phyloP scores from a whole-genome alignment of 129 eudicot species.

The Erigeron canadensis region DNA sequence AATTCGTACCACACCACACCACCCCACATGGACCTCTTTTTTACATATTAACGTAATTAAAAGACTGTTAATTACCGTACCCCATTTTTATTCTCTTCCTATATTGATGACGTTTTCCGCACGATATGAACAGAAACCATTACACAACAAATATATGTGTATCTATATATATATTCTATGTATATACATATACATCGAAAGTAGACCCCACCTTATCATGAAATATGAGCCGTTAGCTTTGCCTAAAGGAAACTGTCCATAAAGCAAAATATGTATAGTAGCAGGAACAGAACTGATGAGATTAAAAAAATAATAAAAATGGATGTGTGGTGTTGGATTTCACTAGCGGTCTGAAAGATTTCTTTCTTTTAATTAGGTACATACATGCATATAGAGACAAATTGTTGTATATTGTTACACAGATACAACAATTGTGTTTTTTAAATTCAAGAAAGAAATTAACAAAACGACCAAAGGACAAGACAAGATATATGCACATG shows the following conservation, averaged over 20 bases:
- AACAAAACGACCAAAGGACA: too few relatives aligned
- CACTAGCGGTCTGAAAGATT: slow-evolving; percentile 16
- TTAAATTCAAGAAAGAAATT: too few relatives aligned
- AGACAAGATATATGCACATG: too few relatives aligned
- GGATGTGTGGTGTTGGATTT: slow-evolving; percentile 26
- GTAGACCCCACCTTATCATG: slow-evolving; percentile 21
- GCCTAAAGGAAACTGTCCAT: not conserved
- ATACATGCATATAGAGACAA: not conserved
- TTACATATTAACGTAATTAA: slow-evolving; percentile 18
- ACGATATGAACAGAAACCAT: slow-evolving; percentile 31
- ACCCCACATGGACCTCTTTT: not conserved
- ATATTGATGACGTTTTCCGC: slow-evolving; percentile 20
- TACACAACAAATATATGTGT: not conserved
- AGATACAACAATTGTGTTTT: too few relatives aligned
- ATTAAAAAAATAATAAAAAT: not conserved
- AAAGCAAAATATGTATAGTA: too few relatives aligned
- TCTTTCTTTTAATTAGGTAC: slow-evolving; percentile 20
- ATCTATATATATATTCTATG: not conserved
- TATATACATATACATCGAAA: slow-evolving; percentile 6
- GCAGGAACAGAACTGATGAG: not conserved
- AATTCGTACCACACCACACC: not conserved
- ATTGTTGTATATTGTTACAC: too few relatives aligned
- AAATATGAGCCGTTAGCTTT: slow-evolving; percentile 24
- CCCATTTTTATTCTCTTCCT: slow-evolving; percentile 17
- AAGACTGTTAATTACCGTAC: slow-evolving; percentile 20